These are phyloP conservation scores for Colletotrichum salicis DNA, from an alignment of 2,329 filamentous ascomycete species.

Conservation along the genomic window DNA sequence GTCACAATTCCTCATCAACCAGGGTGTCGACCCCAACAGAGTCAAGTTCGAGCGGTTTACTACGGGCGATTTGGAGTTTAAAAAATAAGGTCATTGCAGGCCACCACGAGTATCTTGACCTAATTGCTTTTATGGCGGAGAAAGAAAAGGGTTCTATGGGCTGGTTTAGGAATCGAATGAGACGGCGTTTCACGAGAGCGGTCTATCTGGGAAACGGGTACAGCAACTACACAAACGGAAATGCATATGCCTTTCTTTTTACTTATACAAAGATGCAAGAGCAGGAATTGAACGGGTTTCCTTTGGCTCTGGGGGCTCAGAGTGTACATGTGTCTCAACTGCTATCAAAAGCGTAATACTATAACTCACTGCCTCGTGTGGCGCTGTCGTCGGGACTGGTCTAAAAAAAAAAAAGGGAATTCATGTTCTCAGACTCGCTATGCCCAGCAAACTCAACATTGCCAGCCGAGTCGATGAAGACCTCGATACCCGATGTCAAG, in stretches of 20 bases:
- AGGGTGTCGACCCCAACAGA: slow-evolving; percentile 51
- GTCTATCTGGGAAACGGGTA: slow-evolving; percentile 5
- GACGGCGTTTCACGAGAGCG: slow-evolving; percentile 15
- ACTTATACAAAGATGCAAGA: not conserved
- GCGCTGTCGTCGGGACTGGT: not conserved
- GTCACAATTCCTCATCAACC: slow-evolving; percentile 52
- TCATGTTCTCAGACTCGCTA: not conserved
- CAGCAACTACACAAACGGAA: not conserved
- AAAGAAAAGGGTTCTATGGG: not conserved
- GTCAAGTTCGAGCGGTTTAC: slow-evolving; percentile 61
- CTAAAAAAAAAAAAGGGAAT: no score
- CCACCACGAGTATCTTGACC: not conserved
- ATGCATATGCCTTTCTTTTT: not conserved
- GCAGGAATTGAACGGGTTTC: not conserved
- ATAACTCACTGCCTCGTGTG: not conserved
- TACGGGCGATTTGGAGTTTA: slow-evolving; percentile 54
- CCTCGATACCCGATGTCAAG: not conserved
- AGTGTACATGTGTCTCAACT: not conserved
- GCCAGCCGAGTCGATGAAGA: not conserved
- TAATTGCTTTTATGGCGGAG: not conserved
- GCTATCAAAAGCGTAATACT: not conserved
- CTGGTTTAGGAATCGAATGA: not conserved
- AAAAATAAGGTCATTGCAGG: not conserved
- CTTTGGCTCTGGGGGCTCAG: not conserved
- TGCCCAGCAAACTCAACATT: not conserved